A percentile compares a stretch with the other conserved stretches of the same genome.
Conservation (phyloP, 345 rosid genomes). For the Clarkia xantiana region DNA sequence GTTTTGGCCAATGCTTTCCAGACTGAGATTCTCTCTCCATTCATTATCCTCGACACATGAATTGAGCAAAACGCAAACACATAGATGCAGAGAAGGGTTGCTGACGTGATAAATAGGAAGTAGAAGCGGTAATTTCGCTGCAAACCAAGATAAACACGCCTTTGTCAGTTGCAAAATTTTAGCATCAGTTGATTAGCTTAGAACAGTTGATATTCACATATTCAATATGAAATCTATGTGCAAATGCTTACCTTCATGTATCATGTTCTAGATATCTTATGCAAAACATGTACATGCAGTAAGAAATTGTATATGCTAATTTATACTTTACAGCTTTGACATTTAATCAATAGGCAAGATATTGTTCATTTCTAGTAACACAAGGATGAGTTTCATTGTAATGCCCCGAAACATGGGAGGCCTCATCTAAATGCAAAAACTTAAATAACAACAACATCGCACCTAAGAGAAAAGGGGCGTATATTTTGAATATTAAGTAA, state of each 20-base stretch:
- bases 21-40: slow-evolving; percentile 36
- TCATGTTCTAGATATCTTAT: no score
- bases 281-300: no score
- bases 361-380: no score
- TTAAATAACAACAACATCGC: no score
- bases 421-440: no score
- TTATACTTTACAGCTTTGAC: no score
- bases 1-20: slow-evolving; percentile 76
- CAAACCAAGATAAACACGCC: slow-evolving; percentile 16
- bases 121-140: slow-evolving; percentile 97
- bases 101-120: slow-evolving; percentile 65
- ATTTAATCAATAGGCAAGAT: no score
- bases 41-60: slow-evolving; percentile 51
- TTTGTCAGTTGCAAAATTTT: neutral
- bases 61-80: slow-evolving; percentile 91
- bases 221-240: neutral
- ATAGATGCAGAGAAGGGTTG: slow-evolving; percentile 74
- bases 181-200: neutral
- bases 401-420: no score
- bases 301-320: no score
- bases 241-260: no score
- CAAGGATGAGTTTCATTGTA: no score
- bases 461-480: no score
- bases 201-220: neutral
- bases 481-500: neutral